These are phyloP conservation scores for Xanthoconium stramineum DNA, from an alignment of 768 basidiomycete species.

Conservation along the genomic window DNA sequence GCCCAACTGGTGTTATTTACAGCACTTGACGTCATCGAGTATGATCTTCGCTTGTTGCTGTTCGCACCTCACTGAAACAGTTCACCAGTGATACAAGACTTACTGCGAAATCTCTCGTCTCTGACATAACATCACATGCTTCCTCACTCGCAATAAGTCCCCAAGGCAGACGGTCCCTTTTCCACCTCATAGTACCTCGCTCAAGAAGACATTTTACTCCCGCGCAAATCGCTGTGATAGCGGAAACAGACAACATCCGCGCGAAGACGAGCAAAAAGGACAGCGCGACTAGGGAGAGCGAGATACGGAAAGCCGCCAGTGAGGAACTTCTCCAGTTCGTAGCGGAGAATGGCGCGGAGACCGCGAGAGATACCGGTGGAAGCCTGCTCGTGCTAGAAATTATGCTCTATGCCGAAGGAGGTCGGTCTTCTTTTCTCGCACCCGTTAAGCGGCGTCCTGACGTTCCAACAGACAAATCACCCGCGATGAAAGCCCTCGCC, in stretches of 20 bases:
- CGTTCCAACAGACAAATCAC: conserved; percentile 60
- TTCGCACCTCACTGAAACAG: not conserved
- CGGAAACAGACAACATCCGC: conserved; percentile 68
- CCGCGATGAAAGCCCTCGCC: conserved; percentile 60
- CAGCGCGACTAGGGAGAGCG: conserved; percentile 53
- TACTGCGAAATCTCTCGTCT: conserved; percentile 72
- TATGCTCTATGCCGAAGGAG: conserved; percentile 83
- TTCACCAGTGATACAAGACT: conserved; percentile 82
- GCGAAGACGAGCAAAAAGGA: conserved; percentile 86
- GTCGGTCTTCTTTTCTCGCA: conserved; percentile 39
- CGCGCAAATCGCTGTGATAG: conserved; percentile 64
- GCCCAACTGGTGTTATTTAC: conserved; percentile 90
- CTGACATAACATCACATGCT: conserved; percentile 60
- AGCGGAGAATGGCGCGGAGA: conserved; percentile 52
- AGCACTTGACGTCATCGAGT: conserved; percentile 89
- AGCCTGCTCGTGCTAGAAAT: conserved; percentile 77
- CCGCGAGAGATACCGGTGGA: conserved; percentile 74
- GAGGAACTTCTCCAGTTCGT: conserved; percentile 72
- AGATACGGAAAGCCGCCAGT: conserved; percentile 73
- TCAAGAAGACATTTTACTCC: conserved; percentile 87
- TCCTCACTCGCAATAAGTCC: conserved; percentile 54
- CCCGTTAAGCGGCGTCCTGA: not conserved
- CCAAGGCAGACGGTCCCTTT: conserved; percentile 78
- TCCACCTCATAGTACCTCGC: conserved; percentile 82
- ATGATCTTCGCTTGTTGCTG: conserved; percentile 21